Evolutionary conservation across 768 basidiomycete genomes (phyloP), one percentile per base, ranked within the genome.

Genomic region (Auricularia auricula-judae): DNA sequence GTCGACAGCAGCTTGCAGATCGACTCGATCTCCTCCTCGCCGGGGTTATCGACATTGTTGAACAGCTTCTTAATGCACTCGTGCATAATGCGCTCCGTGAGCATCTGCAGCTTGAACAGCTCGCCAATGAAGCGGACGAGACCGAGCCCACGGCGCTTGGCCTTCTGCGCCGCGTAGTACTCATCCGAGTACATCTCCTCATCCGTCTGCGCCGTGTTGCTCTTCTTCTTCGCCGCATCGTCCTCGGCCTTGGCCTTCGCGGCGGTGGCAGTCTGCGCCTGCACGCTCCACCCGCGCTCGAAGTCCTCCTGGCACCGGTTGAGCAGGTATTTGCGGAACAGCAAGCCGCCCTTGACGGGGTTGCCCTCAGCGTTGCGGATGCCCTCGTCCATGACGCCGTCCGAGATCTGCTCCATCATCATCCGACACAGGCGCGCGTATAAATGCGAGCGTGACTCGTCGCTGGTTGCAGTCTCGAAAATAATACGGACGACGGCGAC

Each of bases 61-160:
- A 98, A 80, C 11, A 98, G 83, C 77, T 96, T 94, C 83, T 93
- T 93, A 73, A 98, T 86, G 80, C 96, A 99, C 76, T 93, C 91
- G 79, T 94, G 91, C 91, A 98, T 99, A 78, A 98, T 96, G 69
- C 93, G 88, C 78, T 94, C 93, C 60, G 93, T 94, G 63, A 98
- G 80, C 93, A 98, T 96, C 77, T 92, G 90, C n/a, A 99, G 80
- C 79, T 98, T 98, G 87, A 93, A 99, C 63, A 98, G 80, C 77
- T 99, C 96, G 67, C 96, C 95, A 67, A 98, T 97, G 78, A 99
- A 95, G 76, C 91, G 92, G 79, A 98, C 93, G 69, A 99, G 84
- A 80, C 96, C 93, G 18, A 97, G 87, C 75, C 96, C 95, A 67
- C 91, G 91, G 66, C 95, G 91, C 79, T 97, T 98, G 53, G 94